Evolutionary conservation across 257 asterid genomes (phyloP).

Genomic region (Orobanche coerulescens): DNA sequence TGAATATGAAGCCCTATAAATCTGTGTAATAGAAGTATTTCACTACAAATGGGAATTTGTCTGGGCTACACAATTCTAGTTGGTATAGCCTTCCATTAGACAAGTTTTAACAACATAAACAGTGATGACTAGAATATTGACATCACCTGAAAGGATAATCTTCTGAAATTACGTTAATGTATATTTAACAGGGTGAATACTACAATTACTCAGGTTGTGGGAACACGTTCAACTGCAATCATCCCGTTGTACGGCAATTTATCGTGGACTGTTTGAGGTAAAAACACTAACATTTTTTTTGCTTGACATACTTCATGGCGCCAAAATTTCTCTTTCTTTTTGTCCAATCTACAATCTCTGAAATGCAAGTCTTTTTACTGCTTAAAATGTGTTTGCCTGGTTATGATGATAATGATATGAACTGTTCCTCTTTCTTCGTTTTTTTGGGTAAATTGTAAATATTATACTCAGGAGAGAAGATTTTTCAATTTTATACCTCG

Average conservation of each 20-base stretch:
- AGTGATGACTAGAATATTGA: slow-evolving; percentile 6
- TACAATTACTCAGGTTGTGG: slow-evolving; percentile 99
- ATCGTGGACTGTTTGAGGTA: slow-evolving; percentile 90
- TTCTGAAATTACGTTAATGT: slow-evolving; percentile 14
- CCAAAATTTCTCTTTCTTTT: not conserved
- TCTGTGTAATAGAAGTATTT: not conserved
- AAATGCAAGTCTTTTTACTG: slow-evolving; percentile 9
- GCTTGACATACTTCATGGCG: slow-evolving; percentile 4
- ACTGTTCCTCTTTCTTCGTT: not conserved
- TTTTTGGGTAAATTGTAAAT: too few relatives aligned
- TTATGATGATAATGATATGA: not conserved
- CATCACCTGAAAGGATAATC: slow-evolving; percentile 1
- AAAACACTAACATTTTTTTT: slow-evolving; percentile 13
- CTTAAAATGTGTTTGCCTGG: not conserved
- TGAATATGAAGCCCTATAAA: too few relatives aligned
- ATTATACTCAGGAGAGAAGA: not conserved
- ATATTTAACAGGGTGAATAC: slow-evolving; percentile 74
- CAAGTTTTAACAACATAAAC: slow-evolving; percentile 5
- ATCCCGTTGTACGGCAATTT: slow-evolving; percentile 83
- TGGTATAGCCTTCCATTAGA: not conserved
- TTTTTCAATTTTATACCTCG: not conserved
- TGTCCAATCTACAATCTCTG: not conserved
- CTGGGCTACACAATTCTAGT: not conserved
- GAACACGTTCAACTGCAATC: slow-evolving; percentile 96
- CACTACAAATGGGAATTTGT: not conserved